Conservation (phyloP, 345 rosid genomes). For the Erysimum cheiranthoides region DNA sequence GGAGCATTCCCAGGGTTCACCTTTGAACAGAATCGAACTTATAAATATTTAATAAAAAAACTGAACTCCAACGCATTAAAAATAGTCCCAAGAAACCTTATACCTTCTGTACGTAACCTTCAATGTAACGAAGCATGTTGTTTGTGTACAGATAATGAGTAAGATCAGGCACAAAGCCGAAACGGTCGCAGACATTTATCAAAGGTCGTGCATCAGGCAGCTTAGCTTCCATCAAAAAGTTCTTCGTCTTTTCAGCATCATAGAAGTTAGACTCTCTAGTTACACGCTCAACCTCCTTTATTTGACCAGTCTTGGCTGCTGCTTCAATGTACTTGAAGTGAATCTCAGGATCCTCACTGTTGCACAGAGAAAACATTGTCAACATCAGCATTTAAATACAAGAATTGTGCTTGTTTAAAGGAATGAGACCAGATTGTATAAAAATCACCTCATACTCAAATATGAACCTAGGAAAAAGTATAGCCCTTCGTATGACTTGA, state of each 20-base stretch:
- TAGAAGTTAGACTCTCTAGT: conserved; percentile 96
- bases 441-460: conserved; percentile 85
- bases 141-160: conserved; percentile 94
- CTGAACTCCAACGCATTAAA: background rate
- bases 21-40: conserved; percentile 48
- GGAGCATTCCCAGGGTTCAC: conserved; percentile 99
- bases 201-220: conserved; percentile 99
- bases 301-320: conserved; percentile 93
- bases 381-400: conserved; percentile 24
- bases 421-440: conserved; percentile 20
- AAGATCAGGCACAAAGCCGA: conserved; percentile 95
- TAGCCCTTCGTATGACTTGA: conserved; percentile 96
- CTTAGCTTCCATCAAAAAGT: conserved; percentile 98
- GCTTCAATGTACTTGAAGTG: conserved; percentile 99
- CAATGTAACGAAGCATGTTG: conserved; percentile 97
- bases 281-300: conserved; percentile 99
- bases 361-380: conserved; percentile 30
- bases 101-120: conserved; percentile 99
- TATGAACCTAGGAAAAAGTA: conserved; percentile 98
- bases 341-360: conserved; percentile 98
- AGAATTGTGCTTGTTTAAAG: conserved; percentile 25
- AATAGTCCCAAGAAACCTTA: background rate
- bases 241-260: conserved; percentile 95
- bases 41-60: background rate
- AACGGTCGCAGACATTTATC: conserved; percentile 98